Percentiles rank a stretch among this genome's conserved stretches.
phyloP scores from a whole-genome alignment of 1,284 basidiomycete species.

The Rhizoctonia solani region DNA sequence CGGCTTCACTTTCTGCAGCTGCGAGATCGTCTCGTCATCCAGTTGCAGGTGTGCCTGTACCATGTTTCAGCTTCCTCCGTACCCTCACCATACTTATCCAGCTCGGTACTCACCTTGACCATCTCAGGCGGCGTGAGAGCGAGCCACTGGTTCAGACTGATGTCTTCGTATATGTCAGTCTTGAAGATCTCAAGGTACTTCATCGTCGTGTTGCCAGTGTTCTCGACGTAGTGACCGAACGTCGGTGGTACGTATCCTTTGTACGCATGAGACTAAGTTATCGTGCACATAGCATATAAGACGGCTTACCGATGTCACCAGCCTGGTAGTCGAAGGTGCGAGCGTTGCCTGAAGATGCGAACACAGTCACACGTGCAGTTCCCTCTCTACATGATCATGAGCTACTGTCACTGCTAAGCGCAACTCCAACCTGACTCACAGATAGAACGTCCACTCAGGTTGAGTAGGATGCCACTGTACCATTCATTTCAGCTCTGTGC shows the following conservation, averaged over 20 bases:
- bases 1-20: slow-evolving; percentile 12
- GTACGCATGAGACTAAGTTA: background rate
- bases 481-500: slow-evolving; percentile 1
- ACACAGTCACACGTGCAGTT: slow-evolving; percentile 42
- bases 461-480: slow-evolving; percentile 14
- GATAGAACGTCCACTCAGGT: slow-evolving; percentile 44
- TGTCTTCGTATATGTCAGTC: slow-evolving; percentile 2
- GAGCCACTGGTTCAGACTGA: slow-evolving; percentile 14
- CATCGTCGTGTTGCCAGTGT: slow-evolving; percentile 10
- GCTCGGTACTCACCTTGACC: background rate
- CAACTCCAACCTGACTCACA: slow-evolving; percentile 29
- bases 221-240: slow-evolving; percentile 17
- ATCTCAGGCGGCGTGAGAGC: slow-evolving; percentile 5
- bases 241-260: slow-evolving; percentile 55
- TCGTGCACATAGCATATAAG: slow-evolving; percentile 42
- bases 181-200: slow-evolving; percentile 13
- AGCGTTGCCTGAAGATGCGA: slow-evolving; percentile 63
- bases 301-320: slow-evolving; percentile 58
- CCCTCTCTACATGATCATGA: slow-evolving; percentile 1
- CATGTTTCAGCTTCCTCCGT: too few species aligned
- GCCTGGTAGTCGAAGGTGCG: slow-evolving; percentile 69
- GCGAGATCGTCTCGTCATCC: background rate
- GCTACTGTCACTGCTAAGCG: background rate
- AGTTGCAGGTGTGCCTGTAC: slow-evolving; percentile 2
- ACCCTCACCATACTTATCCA: too few species aligned